A percentile compares a stretch with the other conserved stretches of the same genome.
Evolutionary conservation across 495 filamentous ascomycete species (phyloP).

Genomic region (Aspergillus steynii): DNA sequence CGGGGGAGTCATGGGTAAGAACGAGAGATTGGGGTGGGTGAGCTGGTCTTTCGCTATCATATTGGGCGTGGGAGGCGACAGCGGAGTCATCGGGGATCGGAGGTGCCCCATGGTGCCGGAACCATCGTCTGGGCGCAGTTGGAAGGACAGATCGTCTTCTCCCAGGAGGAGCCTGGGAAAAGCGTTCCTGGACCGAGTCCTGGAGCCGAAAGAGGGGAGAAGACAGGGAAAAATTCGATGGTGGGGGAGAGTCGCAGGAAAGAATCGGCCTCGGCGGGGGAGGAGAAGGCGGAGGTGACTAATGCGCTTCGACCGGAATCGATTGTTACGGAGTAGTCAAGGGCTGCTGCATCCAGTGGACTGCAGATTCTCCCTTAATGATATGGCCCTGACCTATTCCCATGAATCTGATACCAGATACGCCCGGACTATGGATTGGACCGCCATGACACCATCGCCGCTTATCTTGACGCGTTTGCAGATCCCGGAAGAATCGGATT

Average conservation of each 20-base stretch:
- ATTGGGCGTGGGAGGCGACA: slow-evolving; percentile 12
- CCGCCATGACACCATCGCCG: slow-evolving; percentile 24
- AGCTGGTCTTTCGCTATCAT: slow-evolving; percentile 8
- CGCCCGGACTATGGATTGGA: too few relatives aligned
- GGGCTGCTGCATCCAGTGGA: too few relatives aligned
- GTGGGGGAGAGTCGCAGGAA: slow-evolving; percentile 13
- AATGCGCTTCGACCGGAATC: background rate
- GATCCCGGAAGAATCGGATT: background rate
- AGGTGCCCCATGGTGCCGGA: slow-evolving; percentile 19
- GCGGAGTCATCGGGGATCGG: slow-evolving; percentile 19
- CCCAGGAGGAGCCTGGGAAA: slow-evolving; percentile 23
- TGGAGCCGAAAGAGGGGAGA: slow-evolving; percentile 13
- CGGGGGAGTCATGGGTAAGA: slow-evolving; percentile 40
- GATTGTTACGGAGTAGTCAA: too few relatives aligned
- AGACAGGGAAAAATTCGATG: slow-evolving; percentile 13
- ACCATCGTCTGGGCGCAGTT: slow-evolving; percentile 17
- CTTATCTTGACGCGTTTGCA: slow-evolving; percentile 17
- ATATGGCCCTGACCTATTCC: too few relatives aligned
- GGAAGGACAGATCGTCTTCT: slow-evolving; percentile 16
- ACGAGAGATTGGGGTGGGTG: slow-evolving; percentile 20
- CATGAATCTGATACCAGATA: too few relatives aligned
- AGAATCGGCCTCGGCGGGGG: slow-evolving; percentile 10
- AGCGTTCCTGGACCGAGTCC: slow-evolving; percentile 14
- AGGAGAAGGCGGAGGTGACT: slow-evolving; percentile 6
- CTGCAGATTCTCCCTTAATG: too few relatives aligned